These are phyloP conservation scores for Amaranthus cruentus DNA, from an alignment of 148 eudicot genomes.

Conservation along the genomic window DNA sequence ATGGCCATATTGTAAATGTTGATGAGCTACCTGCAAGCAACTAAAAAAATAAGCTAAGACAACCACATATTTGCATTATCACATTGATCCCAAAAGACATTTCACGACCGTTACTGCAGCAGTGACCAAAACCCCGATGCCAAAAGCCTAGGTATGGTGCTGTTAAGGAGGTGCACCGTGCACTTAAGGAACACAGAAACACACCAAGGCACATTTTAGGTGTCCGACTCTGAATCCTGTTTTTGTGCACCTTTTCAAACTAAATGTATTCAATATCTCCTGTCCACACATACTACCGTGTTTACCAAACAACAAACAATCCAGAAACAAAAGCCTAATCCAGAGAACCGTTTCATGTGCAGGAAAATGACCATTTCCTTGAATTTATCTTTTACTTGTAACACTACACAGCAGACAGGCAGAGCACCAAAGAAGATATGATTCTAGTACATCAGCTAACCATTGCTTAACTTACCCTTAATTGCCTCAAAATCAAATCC, in stretches of 20 bases:
- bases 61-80: no score
- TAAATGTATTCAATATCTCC: not conserved
- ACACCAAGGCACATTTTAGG: no score
- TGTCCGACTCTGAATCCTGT: no score
- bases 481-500: slow-evolving; percentile 58
- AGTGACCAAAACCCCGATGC: no score
- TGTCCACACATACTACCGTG: not conserved
- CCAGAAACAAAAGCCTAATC: not conserved
- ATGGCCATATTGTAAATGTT: no score
- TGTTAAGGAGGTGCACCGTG: no score
- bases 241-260: not conserved
- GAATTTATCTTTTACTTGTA: not conserved
- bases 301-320: not conserved
- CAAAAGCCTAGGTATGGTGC: no score
- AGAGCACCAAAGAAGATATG: not conserved
- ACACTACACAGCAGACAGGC: not conserved
- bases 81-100: no score
- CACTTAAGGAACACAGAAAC: no score
- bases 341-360: not conserved
- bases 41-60: no score
- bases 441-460: not conserved
- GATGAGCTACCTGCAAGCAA: no score
- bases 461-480: slow-evolving; percentile 43
- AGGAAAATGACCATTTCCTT: not conserved
- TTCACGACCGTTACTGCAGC: no score